Base-by-base conservation (phyloP, 2,329 filamentous ascomycete species). In the Tolypocladium cylindrosporum region DNA sequence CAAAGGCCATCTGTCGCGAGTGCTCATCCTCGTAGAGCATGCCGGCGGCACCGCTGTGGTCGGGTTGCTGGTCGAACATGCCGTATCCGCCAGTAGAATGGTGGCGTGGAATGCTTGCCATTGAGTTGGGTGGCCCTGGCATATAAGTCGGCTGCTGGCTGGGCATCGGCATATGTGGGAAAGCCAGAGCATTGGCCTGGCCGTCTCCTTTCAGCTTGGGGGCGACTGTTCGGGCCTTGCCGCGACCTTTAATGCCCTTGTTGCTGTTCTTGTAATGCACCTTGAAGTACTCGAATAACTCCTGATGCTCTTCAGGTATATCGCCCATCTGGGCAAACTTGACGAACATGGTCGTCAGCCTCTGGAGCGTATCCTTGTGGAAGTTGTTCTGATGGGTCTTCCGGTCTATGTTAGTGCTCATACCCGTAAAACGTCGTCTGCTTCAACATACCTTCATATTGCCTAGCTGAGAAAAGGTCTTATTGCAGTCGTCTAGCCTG, bases 211-310 rank as follows among this genome's bases (percentile, higher is more conserved):
- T 73, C 27, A 61, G 61, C 59, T 71, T 71, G 34, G 66, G 67
- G 10, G 68, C 67, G 57, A 91, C 87, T 59, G 85, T 85, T 58
- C 90, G 81, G 65, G 92, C 89, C 69, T 93, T 94, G 50, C 94
- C 94, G 52, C 94, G 86, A 13, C 94, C 94, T 74, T 97, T 97
- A 78, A 97, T 97, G 1, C 94, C 94, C 73, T 96, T 96, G 81
- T 97, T 97, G 75, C 89, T 92, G 75, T 97, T 95, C 78, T 96
- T 96, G 80, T 96, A 97, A n/a, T 96, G 79, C 0, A 81, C 81
- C 4, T 86, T 82, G 69, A 97, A 94, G 74, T 96, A 96, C 64
- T 88, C 83, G 77, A 89, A 91, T 55, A 97, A 78, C 60, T 91
- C 87, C 61, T 83, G 86, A 66, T 97, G 90, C 6, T 75, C 72